Evolutionary conservation across 306 rosid genomes (phyloP).

Genomic region (Cercis canadensis): DNA sequence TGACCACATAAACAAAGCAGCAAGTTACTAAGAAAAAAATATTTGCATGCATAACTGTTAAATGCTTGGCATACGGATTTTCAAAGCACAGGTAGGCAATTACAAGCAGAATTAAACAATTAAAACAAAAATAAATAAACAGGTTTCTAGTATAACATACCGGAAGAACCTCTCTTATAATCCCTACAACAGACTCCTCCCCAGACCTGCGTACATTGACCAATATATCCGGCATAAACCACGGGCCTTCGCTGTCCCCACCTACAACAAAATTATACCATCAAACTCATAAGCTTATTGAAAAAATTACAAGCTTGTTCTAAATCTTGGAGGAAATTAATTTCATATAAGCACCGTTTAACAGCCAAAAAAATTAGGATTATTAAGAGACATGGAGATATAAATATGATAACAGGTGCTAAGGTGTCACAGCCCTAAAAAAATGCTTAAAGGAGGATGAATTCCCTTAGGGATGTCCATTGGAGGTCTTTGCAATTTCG

Average conservation of each 20-base stretch:
- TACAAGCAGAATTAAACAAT: neutral
- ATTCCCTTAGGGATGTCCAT: too few species aligned
- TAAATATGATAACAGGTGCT: too few species aligned
- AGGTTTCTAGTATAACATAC: constrained; percentile 52
- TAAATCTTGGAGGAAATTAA: neutral
- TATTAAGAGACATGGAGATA: too few species aligned
- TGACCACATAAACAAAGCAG: neutral
- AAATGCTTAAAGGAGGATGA: too few species aligned
- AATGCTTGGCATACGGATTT: too few species aligned
- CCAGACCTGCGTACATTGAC: constrained; percentile 83
- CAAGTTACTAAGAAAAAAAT: constrained; percentile 1
- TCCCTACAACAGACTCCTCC: constrained; percentile 72
- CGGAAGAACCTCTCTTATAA: constrained; percentile 85
- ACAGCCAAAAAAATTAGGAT: neutral
- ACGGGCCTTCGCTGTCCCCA: constrained; percentile 88
- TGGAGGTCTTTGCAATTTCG: neutral
- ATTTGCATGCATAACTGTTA: too few species aligned
- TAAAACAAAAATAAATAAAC: neutral
- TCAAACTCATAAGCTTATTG: neutral
- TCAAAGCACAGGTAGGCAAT: too few species aligned
- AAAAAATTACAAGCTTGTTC: neutral
- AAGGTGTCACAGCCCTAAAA: too few species aligned
- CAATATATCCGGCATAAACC: constrained; percentile 84
- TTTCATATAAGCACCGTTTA: too few species aligned
- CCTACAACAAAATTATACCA: constrained; percentile 58